Evolutionary conservation across 2,329 filamentous ascomycete genomes (phyloP), one percentile per base, ranked within the genome.

Genomic region (Apiospora saccharicola): DNA sequence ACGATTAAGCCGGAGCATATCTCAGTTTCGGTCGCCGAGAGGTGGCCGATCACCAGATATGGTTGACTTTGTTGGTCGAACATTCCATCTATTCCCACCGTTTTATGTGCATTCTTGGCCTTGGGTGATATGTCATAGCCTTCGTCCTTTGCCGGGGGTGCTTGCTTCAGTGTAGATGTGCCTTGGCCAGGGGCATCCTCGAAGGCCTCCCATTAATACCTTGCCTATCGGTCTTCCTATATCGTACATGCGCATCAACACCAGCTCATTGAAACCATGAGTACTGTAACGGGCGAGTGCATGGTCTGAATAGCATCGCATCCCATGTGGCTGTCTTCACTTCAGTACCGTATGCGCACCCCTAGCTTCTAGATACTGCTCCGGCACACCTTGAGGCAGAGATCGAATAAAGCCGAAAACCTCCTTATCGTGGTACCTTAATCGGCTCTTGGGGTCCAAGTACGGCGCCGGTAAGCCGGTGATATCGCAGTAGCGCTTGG

Each of bases 1-100:
- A 92, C 94, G 92, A 97, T 96, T 98, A 98, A 98, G 95, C 95
- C 95, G 95, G 95, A 97, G 95, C 94, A 90, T 90, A 91, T 92
- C 91, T 91, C 95, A 92, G 89, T 94, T 90, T 89, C 90, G 88
- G 87, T 86, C 85, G 85, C 90, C 86, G 93, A 97, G 85, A 97
- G 93, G 90, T 87, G 82, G 82, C 84, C 86, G 91, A 90, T 93
- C 92, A 91, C 98, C 93, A 94, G 92, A 90, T 91, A 89, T 86
- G 94, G 90, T 97, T 98, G 95, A 97, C 94, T 98, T 94, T 93
- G 93, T 90, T 91, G 93, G 89, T 92, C 93, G 87, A 84, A 96
- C 93, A 96, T 89, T 64, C 34, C 16, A 41, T 13, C 19, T 30
- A 30, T 14, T 64, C 57, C 57, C 57, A n/a, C 34, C 19, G 19